A percentile compares a stretch with the other conserved stretches of the same genome.
These are phyloP conservation scores for Plasmodium ovale DNA, from an alignment of 169 alveolate genomes.

Conservation along the genomic window DNA sequence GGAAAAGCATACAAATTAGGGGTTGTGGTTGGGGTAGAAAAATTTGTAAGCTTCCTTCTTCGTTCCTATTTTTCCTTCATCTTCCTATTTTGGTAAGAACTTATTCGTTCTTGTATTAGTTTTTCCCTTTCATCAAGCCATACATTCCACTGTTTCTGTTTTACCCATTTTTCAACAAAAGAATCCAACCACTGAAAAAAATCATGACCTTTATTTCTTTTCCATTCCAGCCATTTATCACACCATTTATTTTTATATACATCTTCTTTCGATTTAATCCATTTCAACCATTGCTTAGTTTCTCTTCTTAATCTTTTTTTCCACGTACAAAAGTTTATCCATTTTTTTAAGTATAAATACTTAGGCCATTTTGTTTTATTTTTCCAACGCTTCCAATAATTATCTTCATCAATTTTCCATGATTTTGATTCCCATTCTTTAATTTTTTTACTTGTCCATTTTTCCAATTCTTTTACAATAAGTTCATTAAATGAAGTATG, in stretches of 20 bases:
- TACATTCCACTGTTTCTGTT: neutral
- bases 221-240: neutral
- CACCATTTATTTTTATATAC: neutral
- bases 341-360: too few relatives aligned
- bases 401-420: slow-evolving; percentile 5
- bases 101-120: neutral
- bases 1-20: too few relatives aligned
- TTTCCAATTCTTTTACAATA: neutral
- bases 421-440: neutral
- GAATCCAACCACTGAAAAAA: neutral
- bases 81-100: too few relatives aligned
- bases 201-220: neutral
- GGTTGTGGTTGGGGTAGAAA: too few relatives aligned
- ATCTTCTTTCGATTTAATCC: neutral
- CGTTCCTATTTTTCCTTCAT: too few relatives aligned
- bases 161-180: neutral
- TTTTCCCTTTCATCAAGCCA: slow-evolving; percentile 8
- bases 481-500: neutral
- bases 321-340: slow-evolving; percentile 4
- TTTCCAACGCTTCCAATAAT: neutral
- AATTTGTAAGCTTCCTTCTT: too few relatives aligned
- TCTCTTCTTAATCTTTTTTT: neutral
- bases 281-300: neutral
- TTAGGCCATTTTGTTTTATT: too few relatives aligned
- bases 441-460: neutral